Evolutionary conservation across 495 filamentous ascomycete species (phyloP).

Genomic region (Aspergillus steynii): DNA sequence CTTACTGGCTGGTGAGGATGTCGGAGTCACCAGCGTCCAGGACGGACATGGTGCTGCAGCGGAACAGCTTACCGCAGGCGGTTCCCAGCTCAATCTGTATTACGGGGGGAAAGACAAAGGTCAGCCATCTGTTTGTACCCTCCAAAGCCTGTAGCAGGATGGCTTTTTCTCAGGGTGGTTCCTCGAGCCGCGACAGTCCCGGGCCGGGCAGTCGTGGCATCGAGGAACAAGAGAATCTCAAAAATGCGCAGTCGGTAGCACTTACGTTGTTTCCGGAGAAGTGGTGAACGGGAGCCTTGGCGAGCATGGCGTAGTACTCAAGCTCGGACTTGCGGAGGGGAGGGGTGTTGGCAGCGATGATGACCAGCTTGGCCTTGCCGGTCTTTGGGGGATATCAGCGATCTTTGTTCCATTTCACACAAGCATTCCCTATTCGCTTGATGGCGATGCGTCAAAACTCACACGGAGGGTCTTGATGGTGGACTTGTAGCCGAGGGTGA

Average conservation of each 20-base stretch:
- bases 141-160: conserved; percentile 51
- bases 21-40: conserved; percentile 98
- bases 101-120: conserved; percentile 17
- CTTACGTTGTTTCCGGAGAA: conserved; percentile 98
- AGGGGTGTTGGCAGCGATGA: conserved; percentile 92
- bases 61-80: conserved; percentile 81
- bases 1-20: conserved; percentile 68
- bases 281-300: conserved; percentile 93
- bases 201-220: neutral
- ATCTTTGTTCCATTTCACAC: too few species aligned
- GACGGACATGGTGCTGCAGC: conserved; percentile 91
- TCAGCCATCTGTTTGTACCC: conserved; percentile 15
- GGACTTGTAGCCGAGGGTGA: conserved; percentile 90
- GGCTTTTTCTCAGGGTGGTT: conserved; percentile 77
- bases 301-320: conserved; percentile 89
- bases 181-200: conserved; percentile 17
- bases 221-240: neutral
- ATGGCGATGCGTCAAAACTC: conserved; percentile 2
- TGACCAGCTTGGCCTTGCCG: conserved; percentile 64
- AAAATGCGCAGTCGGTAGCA: conserved; percentile 1
- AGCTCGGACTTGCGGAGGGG: conserved; percentile 94
- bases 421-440: neutral
- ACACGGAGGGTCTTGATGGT: conserved; percentile 90
- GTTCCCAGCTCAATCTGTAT: conserved; percentile 92
- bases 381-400: conserved; percentile 17